A percentile compares a stretch with the other conserved stretches of the same genome.
These are phyloP conservation scores for Saccharomycopsis oosterbeekiorum DNA, from an alignment of 805 yeast species.

Conservation along the genomic window DNA sequence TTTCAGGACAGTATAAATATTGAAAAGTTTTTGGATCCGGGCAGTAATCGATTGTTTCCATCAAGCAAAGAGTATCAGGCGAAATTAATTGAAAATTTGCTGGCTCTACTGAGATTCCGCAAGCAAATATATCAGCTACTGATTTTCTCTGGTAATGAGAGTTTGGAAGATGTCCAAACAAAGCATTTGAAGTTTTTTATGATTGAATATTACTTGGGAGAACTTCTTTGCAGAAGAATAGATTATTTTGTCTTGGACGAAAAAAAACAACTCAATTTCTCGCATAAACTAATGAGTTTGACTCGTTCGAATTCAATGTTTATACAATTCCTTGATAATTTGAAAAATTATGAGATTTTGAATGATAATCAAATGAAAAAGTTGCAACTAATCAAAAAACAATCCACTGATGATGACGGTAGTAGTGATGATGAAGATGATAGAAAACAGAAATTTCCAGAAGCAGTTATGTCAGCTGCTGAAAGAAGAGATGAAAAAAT, in stretches of 20 bases:
- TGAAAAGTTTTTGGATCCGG: background rate
- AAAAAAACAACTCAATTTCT: slow-evolving; percentile 13
- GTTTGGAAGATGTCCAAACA: slow-evolving; percentile 58
- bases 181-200: slow-evolving; percentile 49
- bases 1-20: background rate
- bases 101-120: background rate
- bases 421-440: slow-evolving; percentile 25
- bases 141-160: slow-evolving; percentile 65
- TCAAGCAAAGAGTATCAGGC: slow-evolving; percentile 3
- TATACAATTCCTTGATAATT: slow-evolving; percentile 35
- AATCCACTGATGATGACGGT: slow-evolving; percentile 30
- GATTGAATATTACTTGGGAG: slow-evolving; percentile 51
- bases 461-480: slow-evolving; percentile 23
- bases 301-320: slow-evolving; percentile 35
- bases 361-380: slow-evolving; percentile 29
- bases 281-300: slow-evolving; percentile 25
- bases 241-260: slow-evolving; percentile 5
- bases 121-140: slow-evolving; percentile 35
- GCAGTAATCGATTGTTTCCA: background rate
- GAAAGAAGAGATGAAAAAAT: slow-evolving; percentile 62
- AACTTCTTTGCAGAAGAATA: slow-evolving; percentile 25
- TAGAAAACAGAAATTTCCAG: slow-evolving; percentile 9
- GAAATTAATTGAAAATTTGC: background rate
- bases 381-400: slow-evolving; percentile 29
- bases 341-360: slow-evolving; percentile 38